Conservation (phyloP, 805 yeast genomes). For the Saccharomycopsis synnaedendra region DNA sequence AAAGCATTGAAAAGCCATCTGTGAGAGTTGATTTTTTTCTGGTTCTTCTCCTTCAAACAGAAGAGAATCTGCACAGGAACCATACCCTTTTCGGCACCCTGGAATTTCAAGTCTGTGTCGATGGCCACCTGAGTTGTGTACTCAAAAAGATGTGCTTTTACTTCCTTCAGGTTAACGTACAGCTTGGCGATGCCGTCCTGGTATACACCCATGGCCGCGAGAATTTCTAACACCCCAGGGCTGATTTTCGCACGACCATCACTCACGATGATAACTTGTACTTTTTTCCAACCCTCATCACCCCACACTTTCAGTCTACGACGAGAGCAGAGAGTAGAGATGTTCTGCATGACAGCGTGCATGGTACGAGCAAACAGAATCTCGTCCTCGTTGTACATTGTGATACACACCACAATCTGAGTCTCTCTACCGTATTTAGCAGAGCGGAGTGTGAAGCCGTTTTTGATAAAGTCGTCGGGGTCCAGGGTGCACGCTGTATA, state of each 20-base stretch:
- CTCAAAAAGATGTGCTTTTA: slow-evolving; percentile 89
- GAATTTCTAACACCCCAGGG: slow-evolving; percentile 73
- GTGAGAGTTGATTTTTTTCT: slow-evolving; percentile 92
- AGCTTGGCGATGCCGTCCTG: slow-evolving; percentile 97
- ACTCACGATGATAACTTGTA: slow-evolving; percentile 81
- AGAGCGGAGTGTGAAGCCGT: slow-evolving; percentile 81
- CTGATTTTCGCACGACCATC: slow-evolving; percentile 90
- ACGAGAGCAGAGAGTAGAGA: slow-evolving; percentile 78
- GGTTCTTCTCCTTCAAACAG: slow-evolving; percentile 85
- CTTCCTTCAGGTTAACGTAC: slow-evolving; percentile 82
- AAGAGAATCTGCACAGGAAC: slow-evolving; percentile 93
- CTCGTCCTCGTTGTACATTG: slow-evolving; percentile 97
- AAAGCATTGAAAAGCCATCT: slow-evolving; percentile 96
- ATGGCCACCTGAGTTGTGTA: slow-evolving; percentile 92
- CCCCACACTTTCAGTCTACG: slow-evolving; percentile 88
- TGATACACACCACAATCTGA: slow-evolving; percentile 82
- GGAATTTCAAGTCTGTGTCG: slow-evolving; percentile 80
- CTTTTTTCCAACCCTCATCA: slow-evolving; percentile 91
- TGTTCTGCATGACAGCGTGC: slow-evolving; percentile 88
- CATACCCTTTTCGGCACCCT: slow-evolving; percentile 79
- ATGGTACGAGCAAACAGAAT: slow-evolving; percentile 81
- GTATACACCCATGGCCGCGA: slow-evolving; percentile 92
- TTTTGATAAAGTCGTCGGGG: slow-evolving; percentile 71
- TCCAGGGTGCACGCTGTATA: slow-evolving; percentile 94
- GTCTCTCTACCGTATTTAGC: slow-evolving; percentile 84